These are phyloP conservation scores for Melocanna baccifera DNA, from an alignment of 176 grass and related monocot genomes.

Conservation along the genomic window DNA sequence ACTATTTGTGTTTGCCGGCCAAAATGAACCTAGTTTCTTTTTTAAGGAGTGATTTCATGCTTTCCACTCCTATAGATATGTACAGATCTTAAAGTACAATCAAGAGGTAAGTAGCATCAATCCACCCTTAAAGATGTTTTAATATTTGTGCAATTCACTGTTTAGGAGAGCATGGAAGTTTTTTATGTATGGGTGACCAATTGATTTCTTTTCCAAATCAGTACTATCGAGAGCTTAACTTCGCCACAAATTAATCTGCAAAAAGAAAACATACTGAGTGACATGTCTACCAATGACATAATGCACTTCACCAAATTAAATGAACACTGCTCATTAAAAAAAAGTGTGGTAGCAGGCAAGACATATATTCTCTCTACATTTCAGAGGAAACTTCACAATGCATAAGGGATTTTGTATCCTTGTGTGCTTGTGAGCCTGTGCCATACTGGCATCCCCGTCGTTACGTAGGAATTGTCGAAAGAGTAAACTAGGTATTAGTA, in stretches of 20 bases:
- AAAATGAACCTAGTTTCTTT: not conserved
- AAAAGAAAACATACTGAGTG: not conserved
- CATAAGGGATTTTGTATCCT: not conserved
- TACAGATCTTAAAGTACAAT: no score
- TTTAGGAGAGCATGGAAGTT: no score
- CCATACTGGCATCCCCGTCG: not conserved
- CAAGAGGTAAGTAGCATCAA: no score
- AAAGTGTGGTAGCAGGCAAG: not conserved
- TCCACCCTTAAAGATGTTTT: no score
- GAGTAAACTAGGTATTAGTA: not conserved
- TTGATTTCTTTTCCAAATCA: not conserved
- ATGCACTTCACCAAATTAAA: not conserved
- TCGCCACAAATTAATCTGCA: not conserved
- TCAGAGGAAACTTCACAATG: slow-evolving; percentile 3
- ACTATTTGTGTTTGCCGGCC: not conserved
- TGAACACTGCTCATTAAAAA: not conserved
- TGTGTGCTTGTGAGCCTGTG: not conserved
- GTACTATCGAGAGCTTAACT: not conserved
- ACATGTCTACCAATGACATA: not conserved
- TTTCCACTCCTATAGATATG: no score
- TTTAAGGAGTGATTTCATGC: no score
- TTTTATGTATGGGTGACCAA: no score
- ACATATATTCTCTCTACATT: not conserved
- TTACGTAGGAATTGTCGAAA: not conserved
- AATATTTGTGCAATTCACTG: no score